Evolutionary conservation across 495 filamentous ascomycete species (phyloP).

Genomic region (Tuber aestivum): DNA sequence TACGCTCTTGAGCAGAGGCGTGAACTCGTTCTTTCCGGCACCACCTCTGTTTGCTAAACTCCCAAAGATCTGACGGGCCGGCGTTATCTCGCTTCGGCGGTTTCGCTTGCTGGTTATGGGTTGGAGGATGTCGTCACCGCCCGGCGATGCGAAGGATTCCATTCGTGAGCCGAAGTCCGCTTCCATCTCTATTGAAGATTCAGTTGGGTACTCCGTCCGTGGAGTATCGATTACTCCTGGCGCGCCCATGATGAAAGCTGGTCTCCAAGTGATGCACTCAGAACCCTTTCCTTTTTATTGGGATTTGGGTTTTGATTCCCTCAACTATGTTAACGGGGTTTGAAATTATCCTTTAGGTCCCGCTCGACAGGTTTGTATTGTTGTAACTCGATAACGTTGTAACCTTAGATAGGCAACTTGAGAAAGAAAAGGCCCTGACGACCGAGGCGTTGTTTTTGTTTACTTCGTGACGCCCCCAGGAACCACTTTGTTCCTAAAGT

Average conservation of each 20-base stretch:
- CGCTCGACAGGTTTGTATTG: background rate
- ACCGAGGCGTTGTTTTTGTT: conserved; percentile 40
- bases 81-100: conserved; percentile 62
- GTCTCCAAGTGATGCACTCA: conserved; percentile 14
- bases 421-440: conserved; percentile 6
- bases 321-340: background rate
- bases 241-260: conserved; percentile 25
- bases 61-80: conserved; percentile 56
- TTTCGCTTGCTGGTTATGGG: conserved; percentile 50
- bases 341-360: background rate
- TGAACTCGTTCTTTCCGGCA: conserved; percentile 73
- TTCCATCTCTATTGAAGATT: conserved; percentile 29
- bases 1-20: conserved; percentile 84
- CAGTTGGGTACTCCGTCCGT: conserved; percentile 24
- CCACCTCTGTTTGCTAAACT: conserved; percentile 51
- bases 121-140: conserved; percentile 62
- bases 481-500: background rate
- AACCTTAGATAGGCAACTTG: background rate
- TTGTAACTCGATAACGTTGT: conserved; percentile 9
- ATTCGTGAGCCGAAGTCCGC: conserved; percentile 37
- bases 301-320: background rate
- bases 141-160: conserved; percentile 77
- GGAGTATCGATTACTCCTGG: conserved; percentile 27
- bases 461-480: conserved; percentile 26
- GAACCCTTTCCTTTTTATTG: background rate